These are phyloP conservation scores for Populus davidiana DNA, from an alignment of 345 rosid species.

Conservation along the genomic window DNA sequence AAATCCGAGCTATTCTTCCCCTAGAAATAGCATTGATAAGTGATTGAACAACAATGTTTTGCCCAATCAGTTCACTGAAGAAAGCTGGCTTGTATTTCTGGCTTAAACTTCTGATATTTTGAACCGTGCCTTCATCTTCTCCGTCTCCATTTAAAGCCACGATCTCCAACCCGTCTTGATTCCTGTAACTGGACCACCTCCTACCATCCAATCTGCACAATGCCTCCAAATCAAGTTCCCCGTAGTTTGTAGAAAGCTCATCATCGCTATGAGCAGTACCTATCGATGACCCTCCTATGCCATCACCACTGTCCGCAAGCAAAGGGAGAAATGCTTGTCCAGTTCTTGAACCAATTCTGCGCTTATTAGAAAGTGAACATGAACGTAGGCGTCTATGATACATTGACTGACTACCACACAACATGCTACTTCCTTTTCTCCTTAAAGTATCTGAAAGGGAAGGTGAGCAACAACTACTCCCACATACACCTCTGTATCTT, in stretches of 20 bases:
- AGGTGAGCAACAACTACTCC: constrained; percentile 86
- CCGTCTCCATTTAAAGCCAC: constrained; percentile 54
- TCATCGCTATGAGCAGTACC: constrained; percentile 78
- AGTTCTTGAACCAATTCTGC: constrained; percentile 53
- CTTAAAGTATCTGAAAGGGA: constrained; percentile 83
- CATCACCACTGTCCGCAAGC: constrained; percentile 58
- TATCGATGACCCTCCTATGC: constrained; percentile 70
- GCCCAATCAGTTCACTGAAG: constrained; percentile 85
- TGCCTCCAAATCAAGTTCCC: constrained; percentile 96
- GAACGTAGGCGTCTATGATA: constrained; percentile 50
- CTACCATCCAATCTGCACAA: constrained; percentile 93
- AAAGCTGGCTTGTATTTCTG: constrained; percentile 85
- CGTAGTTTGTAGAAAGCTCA: constrained; percentile 85
- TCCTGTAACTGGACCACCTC: constrained; percentile 95
- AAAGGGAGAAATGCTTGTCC: constrained; percentile 75
- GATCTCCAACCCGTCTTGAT: constrained; percentile 75
- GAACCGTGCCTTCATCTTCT: constrained; percentile 66
- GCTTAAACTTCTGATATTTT: constrained; percentile 65
- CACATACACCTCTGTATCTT: constrained; percentile 62
- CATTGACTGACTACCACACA: constrained; percentile 69
- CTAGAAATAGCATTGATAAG: constrained; percentile 64
- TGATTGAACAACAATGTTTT: constrained; percentile 83
- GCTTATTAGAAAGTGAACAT: constrained; percentile 44
- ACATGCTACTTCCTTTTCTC: constrained; percentile 81
- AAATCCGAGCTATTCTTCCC: constrained; percentile 83